Conservation (phyloP, 75 land plant species). For the Ceratopteris richardii region DNA sequence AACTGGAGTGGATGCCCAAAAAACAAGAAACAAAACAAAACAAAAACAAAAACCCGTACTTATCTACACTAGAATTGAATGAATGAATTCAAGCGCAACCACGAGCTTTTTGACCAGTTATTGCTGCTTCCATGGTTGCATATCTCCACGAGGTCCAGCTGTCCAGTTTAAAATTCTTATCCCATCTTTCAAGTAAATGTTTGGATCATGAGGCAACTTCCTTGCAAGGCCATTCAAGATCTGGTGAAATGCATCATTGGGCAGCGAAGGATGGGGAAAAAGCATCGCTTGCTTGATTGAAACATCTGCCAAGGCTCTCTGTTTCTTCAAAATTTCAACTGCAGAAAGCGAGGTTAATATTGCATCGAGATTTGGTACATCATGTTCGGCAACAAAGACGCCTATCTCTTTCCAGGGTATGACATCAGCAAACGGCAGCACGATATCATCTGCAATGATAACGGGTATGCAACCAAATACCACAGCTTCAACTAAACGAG, state of each 20-base stretch:
- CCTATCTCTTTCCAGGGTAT: slow-evolving; percentile 62
- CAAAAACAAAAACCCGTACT: too few species aligned
- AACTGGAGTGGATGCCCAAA: too few species aligned
- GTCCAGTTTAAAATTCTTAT: too few species aligned
- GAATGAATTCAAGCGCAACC: too few species aligned
- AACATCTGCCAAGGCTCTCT: slow-evolving; percentile 19
- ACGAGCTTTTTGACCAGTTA: too few species aligned
- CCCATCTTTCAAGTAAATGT: slow-evolving; percentile 5
- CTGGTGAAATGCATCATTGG: slow-evolving; percentile 32
- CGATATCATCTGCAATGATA: slow-evolving; percentile 81
- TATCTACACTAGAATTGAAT: too few species aligned
- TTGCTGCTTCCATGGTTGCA: too few species aligned
- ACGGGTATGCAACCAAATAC: slow-evolving; percentile 81
- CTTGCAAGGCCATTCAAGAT: slow-evolving; percentile 26
- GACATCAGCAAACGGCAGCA: slow-evolving; percentile 52
- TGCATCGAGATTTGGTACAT: slow-evolving; percentile 44
- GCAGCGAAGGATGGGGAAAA: slow-evolving; percentile 22
- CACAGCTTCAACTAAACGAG: slow-evolving; percentile 82
- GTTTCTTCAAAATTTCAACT: slow-evolving; percentile 24
- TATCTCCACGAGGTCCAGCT: too few species aligned
- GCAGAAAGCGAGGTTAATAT: slow-evolving; percentile 29
- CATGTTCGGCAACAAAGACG: slow-evolving; percentile 55
- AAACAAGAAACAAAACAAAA: too few species aligned
- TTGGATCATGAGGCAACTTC: slow-evolving; percentile 27
- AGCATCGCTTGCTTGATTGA: slow-evolving; percentile 2